Percentiles rank a stretch among this genome's conserved stretches.
Evolutionary conservation across 2,329 filamentous ascomycete genomes (phyloP).

Genomic region (Fusarium sp.): DNA sequence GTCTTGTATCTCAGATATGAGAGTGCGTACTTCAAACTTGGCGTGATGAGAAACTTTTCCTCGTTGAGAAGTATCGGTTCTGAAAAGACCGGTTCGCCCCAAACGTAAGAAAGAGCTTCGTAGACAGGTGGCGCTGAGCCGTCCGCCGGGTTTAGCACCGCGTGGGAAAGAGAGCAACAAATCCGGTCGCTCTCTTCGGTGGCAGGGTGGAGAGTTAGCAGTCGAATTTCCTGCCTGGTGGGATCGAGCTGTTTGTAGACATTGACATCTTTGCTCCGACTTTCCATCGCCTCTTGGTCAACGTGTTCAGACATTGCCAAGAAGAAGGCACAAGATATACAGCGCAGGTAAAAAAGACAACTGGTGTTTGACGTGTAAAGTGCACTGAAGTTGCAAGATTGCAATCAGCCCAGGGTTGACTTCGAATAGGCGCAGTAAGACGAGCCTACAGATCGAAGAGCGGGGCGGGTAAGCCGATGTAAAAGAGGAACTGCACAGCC

Average conservation of each 20-base stretch:
- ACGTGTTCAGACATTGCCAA: too few species aligned
- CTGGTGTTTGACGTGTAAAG: too few species aligned
- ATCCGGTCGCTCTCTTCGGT: background rate
- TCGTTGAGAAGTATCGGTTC: constrained; percentile 8
- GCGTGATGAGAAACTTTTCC: constrained; percentile 10
- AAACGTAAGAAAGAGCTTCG: constrained; percentile 35
- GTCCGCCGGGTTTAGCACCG: background rate
- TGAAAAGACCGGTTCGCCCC: constrained; percentile 14
- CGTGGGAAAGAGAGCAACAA: background rate
- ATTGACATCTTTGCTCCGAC: too few species aligned
- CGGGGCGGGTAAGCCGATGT: too few species aligned
- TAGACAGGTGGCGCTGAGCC: background rate
- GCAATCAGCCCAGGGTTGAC: background rate
- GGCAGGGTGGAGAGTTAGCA: constrained; percentile 11
- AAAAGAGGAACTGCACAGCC: background rate
- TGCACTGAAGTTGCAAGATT: too few species aligned
- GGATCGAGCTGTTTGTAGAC: constrained; percentile 3
- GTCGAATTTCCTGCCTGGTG: background rate
- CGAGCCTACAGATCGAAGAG: background rate
- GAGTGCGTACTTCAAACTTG: background rate
- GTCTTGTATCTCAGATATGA: background rate
- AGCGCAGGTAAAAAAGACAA: too few species aligned
- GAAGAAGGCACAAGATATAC: too few species aligned
- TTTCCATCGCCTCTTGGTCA: too few species aligned
- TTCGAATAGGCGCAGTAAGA: too few species aligned